Evolutionary conservation across 352 stramenopile species (phyloP), one percentile per base, ranked within the genome.

Genomic region (Phytophthora kernoviae): DNA sequence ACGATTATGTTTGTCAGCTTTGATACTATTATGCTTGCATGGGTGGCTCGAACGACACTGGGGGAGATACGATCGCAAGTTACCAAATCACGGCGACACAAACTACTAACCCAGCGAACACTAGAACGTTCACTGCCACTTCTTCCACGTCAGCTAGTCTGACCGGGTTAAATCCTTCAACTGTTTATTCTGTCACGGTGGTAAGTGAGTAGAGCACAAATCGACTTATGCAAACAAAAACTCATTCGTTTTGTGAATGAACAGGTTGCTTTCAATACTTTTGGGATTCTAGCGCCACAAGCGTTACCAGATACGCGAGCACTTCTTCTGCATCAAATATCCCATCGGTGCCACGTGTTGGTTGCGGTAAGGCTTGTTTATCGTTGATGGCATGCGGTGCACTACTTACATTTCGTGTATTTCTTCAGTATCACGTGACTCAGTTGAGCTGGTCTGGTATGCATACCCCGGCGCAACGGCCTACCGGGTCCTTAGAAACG

Each of bases 381-480:
- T 2, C 24, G 3, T 30, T 30, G 6, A 30, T 30, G 24, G 6
- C 24, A 30, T 30, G 6, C 24, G 3, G 24, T 3, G 3, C 24
- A 30, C 24, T 30, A 30, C 24, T 30, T 7, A 30, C 6, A 6
- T 7, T 30, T 30, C 24, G 6, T 30, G 3, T 30, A 30, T 30
- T 30, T 30, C 6, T 3, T 30, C 27, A 87, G 77, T 84, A 2
- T 84, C 75, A 0, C 47, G 50, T 20, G 17, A 39, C 8, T 50
- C 55, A 4, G 51, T 87, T 2, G 68, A 68, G 18, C 61, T 91
- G 5, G 30, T 58, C 0, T 91, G 80, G 82, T 67, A 65, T 54
- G 45, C 69, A 9, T 77, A 79, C 39, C 62, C 72, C 14, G 57
- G 58, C 7, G 77, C 70, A 12, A 68, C 63, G 2, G 33, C n/a